These are phyloP conservation scores for Fistulinella cinereoalba DNA, from an alignment of 1,284 basidiomycete genomes.

Conservation along the genomic window DNA sequence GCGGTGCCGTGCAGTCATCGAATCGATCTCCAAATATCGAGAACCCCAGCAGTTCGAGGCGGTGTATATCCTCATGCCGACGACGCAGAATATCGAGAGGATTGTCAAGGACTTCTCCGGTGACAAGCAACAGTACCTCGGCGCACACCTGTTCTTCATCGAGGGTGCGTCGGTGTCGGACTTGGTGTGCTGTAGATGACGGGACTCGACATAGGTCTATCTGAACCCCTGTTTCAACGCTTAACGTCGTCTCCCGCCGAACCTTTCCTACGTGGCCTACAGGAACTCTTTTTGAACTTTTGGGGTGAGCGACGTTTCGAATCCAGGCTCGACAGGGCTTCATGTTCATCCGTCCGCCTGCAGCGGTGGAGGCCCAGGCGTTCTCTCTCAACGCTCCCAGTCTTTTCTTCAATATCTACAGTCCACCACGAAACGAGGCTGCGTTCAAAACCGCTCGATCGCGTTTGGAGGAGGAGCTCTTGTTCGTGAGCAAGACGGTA, in stretches of 20 bases:
- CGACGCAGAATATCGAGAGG: constrained; percentile 89
- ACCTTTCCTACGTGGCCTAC: constrained; percentile 65
- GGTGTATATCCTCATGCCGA: constrained; percentile 93
- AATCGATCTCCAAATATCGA: constrained; percentile 70
- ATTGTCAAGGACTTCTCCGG: constrained; percentile 83
- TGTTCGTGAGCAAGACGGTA: constrained; percentile 69
- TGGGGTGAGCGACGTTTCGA: constrained; percentile 54
- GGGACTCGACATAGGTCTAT: constrained; percentile 47
- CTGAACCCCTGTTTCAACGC: constrained; percentile 72
- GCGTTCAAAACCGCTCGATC: constrained; percentile 59
- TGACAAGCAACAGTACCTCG: constrained; percentile 74
- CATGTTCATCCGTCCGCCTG: constrained; percentile 12
- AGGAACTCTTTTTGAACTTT: constrained; percentile 88
- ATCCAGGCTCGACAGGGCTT: background rate
- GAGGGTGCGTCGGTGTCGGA: constrained; percentile 58
- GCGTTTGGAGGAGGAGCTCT: constrained; percentile 80
- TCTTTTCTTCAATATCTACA: constrained; percentile 84
- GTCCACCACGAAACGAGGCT: constrained; percentile 70
- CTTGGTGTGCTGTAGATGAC: constrained; percentile 3
- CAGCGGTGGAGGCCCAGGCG: constrained; percentile 80
- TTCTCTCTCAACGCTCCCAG: constrained; percentile 78
- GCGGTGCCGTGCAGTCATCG: constrained; percentile 55
- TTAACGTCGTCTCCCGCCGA: constrained; percentile 72
- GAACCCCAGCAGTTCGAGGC: constrained; percentile 85
- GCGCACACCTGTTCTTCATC: constrained; percentile 91